Evolutionary conservation across 345 rosid species (phyloP).

Genomic region (Brassica cretica): DNA sequence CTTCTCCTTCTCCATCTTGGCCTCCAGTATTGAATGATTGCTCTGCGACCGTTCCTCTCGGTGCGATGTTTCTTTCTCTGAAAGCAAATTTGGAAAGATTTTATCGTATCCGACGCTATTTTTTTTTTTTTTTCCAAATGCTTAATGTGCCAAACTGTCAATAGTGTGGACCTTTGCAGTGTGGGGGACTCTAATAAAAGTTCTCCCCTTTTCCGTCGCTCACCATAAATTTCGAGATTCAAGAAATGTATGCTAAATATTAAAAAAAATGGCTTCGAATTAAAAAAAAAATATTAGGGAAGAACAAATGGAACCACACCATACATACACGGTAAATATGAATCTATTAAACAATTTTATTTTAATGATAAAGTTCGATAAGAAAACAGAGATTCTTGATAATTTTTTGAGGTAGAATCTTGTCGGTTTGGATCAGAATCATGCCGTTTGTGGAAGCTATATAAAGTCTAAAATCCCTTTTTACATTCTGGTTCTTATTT

Average conservation of each 20-base stretch:
- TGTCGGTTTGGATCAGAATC: slow-evolving; percentile 31
- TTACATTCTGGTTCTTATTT: slow-evolving; percentile 22
- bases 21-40: slow-evolving; percentile 44
- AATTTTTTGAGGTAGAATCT: slow-evolving; percentile 22
- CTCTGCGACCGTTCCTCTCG: slow-evolving; percentile 48
- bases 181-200: slow-evolving; percentile 26
- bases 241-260: neutral
- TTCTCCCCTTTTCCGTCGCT: slow-evolving; percentile 4
- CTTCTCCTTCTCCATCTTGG: slow-evolving; percentile 41
- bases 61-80: slow-evolving; percentile 56
- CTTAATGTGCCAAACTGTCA: slow-evolving; percentile 12
- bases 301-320: slow-evolving; percentile 2
- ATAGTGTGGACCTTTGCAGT: slow-evolving; percentile 12
- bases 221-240: neutral
- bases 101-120: neutral
- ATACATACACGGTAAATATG: neutral
- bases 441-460: slow-evolving; percentile 41
- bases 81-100: neutral
- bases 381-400: neutral
- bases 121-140: neutral
- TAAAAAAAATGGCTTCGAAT: slow-evolving; percentile 6
- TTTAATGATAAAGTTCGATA: neutral
- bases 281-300: neutral
- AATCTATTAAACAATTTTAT: neutral
- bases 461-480: slow-evolving; percentile 16